These are phyloP conservation scores for Penicillium sp. DNA, from an alignment of 2,329 filamentous ascomycete species.

Conservation along the genomic window DNA sequence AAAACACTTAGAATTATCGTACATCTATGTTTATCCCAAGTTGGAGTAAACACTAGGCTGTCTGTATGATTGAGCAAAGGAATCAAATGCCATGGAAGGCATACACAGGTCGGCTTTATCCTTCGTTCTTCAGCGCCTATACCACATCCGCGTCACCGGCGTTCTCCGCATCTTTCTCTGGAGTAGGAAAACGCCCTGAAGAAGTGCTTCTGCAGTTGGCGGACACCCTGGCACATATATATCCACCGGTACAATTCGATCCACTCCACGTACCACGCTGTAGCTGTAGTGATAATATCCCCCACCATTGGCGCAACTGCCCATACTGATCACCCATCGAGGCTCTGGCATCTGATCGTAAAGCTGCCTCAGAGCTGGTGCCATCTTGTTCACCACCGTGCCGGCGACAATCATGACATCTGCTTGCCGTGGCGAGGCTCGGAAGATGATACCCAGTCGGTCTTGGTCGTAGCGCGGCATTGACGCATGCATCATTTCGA, in stretches of 20 bases:
- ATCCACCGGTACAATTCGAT: constrained; percentile 73
- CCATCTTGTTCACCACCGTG: constrained; percentile 95
- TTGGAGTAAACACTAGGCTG: too few relatives aligned
- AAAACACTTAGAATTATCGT: too few relatives aligned
- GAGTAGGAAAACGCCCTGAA: constrained; percentile 66
- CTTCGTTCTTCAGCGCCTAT: constrained; percentile 41
- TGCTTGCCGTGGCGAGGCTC: constrained; percentile 79
- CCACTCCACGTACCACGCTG: constrained; percentile 69
- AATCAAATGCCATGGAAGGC: too few relatives aligned
- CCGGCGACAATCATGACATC: constrained; percentile 94
- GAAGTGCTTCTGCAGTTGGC: constrained; percentile 51
- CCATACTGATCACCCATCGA: constrained; percentile 82
- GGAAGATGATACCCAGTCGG: constrained; percentile 84
- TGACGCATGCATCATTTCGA: constrained; percentile 91
- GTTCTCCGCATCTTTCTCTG: constrained; percentile 68
- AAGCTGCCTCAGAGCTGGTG: constrained; percentile 79
- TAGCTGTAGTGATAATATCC: constrained; percentile 88
- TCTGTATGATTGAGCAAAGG: too few relatives aligned
- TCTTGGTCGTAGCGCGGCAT: constrained; percentile 87
- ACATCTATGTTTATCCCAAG: too few relatives aligned
- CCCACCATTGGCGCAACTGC: constrained; percentile 77
- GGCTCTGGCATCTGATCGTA: constrained; percentile 97
- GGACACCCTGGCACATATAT: constrained; percentile 74
- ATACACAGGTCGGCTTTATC: too few relatives aligned
- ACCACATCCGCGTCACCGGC: constrained; percentile 52